Base-by-base conservation (phyloP, 2,329 filamentous ascomycete species). In the Fusarium haematococcum region DNA sequence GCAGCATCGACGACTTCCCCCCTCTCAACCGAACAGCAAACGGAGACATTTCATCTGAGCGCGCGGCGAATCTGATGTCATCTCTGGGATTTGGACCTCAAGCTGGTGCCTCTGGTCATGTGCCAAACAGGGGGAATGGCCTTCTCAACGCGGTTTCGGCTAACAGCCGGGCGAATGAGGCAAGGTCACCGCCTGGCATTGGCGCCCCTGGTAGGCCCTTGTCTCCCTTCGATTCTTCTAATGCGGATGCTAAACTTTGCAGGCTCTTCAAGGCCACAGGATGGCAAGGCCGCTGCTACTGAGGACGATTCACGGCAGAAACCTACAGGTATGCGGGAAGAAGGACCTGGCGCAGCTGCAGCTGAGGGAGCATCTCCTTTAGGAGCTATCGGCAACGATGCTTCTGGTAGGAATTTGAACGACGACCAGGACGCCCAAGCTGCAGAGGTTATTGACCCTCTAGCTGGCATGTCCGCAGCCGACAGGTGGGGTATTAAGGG, bases 401-500 rank as follows among this genome's bases (percentile, higher is more conserved):
- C 80, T 9, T 71, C 83, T 11, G 67, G 80, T 6, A 79, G 76
- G 27, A 87, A 87, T 76, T 74, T 75, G 16, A 85, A 84, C 59
- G 86, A 88, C 7, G 83, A 85, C 54, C 84, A 86, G 63, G 85
- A 85, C 13, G 71, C 74, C 20, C 79, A 83, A 35, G 71, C 77
- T 8, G 81, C 83, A 6, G 85, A 87, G 41, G 81, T 85, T 13
- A 85, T 89, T 73, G 90, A 93, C 79, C 90, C 90, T 54, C 83
- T 92, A 30, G 84, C 86, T 57, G 88, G 89, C 54, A 91, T 92
- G 90, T 82, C 88, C n/a, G 86, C 88, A 5, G 87, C 86, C 43
- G 91, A 93, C 77, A 91, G 88, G 78, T 93, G 87, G 86, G 91
- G 91, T 6, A 84, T 92, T 57, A 92, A 92, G 79, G 91, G 91